Evolutionary conservation across 139 green algal genomes (phyloP).

Genomic region (Haematococcus sp.): DNA sequence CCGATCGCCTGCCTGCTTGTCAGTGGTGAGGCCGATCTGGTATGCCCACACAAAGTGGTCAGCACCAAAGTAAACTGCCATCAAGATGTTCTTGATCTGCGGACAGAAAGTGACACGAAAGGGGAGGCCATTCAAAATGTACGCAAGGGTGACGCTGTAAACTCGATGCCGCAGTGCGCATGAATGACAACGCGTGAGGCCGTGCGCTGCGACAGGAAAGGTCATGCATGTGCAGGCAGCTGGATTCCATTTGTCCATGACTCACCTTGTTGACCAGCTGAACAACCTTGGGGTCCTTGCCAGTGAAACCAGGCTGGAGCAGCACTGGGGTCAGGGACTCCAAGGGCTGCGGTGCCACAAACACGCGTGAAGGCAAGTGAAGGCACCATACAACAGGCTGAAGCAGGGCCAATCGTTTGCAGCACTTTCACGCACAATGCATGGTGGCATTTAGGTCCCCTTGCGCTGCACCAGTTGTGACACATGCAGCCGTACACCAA

Average conservation of each 20-base stretch:
- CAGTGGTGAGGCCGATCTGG: slow-evolving; percentile 74
- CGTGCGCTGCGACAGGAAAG: neutral
- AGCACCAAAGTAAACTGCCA: slow-evolving; percentile 91
- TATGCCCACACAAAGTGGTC: slow-evolving; percentile 92
- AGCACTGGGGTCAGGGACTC: slow-evolving; percentile 76
- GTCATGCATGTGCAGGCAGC: too few species aligned
- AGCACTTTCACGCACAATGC: neutral
- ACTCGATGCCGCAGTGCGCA: neutral
- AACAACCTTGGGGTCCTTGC: slow-evolving; percentile 58
- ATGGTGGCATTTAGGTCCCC: neutral
- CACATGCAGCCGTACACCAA: neutral
- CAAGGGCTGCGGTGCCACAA: slow-evolving; percentile 78
- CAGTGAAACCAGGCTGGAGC: slow-evolving; percentile 58
- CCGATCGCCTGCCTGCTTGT: slow-evolving; percentile 66
- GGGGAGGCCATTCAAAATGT: neutral
- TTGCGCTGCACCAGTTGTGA: neutral
- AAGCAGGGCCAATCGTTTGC: too few species aligned
- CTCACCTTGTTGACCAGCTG: slow-evolving; percentile 79
- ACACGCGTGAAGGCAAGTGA: too few species aligned
- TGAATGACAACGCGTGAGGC: neutral
- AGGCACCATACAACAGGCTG: too few species aligned
- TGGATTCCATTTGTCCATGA: too few species aligned
- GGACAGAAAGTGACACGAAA: neutral
- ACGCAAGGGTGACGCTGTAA: neutral
- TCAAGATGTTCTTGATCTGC: slow-evolving; percentile 81